Percentiles rank a stretch among this genome's conserved stretches.
These are phyloP conservation scores for Tetrahymena malaccensis DNA, from an alignment of 73 alveolate species.

Conservation along the genomic window DNA sequence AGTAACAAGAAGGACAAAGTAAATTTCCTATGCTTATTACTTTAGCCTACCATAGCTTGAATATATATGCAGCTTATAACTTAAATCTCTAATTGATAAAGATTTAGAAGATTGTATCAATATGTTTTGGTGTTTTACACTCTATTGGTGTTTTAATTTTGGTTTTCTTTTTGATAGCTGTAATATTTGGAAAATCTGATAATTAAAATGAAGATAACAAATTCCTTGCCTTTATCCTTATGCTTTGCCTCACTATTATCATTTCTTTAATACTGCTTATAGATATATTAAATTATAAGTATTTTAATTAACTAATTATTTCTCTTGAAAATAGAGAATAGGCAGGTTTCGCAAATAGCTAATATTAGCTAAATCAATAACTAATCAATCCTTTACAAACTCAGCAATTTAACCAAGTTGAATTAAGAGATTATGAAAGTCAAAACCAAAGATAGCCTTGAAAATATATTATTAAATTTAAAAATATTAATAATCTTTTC, in stretches of 20 bases:
- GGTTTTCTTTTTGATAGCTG: neutral
- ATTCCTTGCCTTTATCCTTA: no score
- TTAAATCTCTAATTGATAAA: neutral
- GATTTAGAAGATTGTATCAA: neutral
- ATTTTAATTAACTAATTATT: neutral
- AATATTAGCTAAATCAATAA: neutral
- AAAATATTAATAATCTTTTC: no score
- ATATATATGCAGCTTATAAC: neutral
- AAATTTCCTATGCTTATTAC: no score
- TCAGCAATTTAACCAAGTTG: neutral
- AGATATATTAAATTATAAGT: neutral
- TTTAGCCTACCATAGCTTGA: neutral
- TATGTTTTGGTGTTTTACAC: neutral
- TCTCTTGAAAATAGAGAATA: neutral
- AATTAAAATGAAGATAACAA: no score
- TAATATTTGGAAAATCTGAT: neutral
- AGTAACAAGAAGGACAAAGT: no score
- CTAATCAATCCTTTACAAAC: neutral
- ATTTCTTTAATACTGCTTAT: no score
- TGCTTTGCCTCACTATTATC: neutral
- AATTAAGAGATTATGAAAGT: neutral
- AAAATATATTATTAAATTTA: no score
- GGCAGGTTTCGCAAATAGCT: no score
- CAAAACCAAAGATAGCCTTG: no score
- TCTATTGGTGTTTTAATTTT: no score